A percentile compares a stretch with the other conserved stretches of the same genome.
Evolutionary conservation across 1,139 yeast genomes (phyloP).

Genomic region (Yamadazyma dushanensis): DNA sequence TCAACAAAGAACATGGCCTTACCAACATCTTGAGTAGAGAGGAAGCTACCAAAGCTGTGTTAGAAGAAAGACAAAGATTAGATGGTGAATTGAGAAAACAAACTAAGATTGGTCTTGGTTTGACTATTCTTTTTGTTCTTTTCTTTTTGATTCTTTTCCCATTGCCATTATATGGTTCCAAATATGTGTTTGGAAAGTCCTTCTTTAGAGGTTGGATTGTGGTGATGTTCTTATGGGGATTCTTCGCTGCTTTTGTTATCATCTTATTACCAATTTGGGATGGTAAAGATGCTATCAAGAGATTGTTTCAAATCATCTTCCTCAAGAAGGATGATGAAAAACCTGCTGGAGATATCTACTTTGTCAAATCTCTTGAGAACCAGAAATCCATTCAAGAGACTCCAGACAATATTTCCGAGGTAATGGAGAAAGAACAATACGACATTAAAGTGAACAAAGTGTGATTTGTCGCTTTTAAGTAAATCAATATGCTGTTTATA

Average conservation of each 20-base stretch:
- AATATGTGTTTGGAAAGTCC: slow-evolving; percentile 29
- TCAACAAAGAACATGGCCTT: slow-evolving; percentile 15
- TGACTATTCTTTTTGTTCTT: slow-evolving; percentile 17
- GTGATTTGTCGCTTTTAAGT: too few relatives aligned
- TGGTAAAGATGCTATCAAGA: slow-evolving; percentile 21
- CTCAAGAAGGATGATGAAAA: slow-evolving; percentile 12
- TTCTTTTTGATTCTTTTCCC: slow-evolving; percentile 28
- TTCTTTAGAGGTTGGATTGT: slow-evolving; percentile 35
- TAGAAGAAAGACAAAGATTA: slow-evolving; percentile 20
- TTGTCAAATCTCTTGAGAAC: slow-evolving; percentile 13
- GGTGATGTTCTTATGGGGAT: slow-evolving; percentile 31
- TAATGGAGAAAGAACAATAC: slow-evolving; percentile 7
- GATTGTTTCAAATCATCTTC: slow-evolving; percentile 11
- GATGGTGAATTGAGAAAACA: slow-evolving; percentile 21
- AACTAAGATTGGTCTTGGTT: slow-evolving; percentile 19
- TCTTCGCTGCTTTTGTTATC: slow-evolving; percentile 32
- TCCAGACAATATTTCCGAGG: slow-evolving; percentile 2
- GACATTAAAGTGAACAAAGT: slow-evolving; percentile 6
- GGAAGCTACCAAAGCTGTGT: slow-evolving; percentile 25
- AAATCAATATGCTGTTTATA: slow-evolving; percentile 5
- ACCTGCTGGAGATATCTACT: slow-evolving; percentile 16
- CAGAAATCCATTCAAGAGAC: slow-evolving; percentile 1
- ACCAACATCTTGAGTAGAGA: slow-evolving; percentile 14
- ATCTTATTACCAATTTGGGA: slow-evolving; percentile 39
- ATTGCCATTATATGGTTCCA: slow-evolving; percentile 28